Percentiles rank a stretch among this genome's conserved stretches.
phyloP scores from a whole-genome alignment of 2,329 filamentous ascomycete genomes.

The Aureobasidium lini region DNA sequence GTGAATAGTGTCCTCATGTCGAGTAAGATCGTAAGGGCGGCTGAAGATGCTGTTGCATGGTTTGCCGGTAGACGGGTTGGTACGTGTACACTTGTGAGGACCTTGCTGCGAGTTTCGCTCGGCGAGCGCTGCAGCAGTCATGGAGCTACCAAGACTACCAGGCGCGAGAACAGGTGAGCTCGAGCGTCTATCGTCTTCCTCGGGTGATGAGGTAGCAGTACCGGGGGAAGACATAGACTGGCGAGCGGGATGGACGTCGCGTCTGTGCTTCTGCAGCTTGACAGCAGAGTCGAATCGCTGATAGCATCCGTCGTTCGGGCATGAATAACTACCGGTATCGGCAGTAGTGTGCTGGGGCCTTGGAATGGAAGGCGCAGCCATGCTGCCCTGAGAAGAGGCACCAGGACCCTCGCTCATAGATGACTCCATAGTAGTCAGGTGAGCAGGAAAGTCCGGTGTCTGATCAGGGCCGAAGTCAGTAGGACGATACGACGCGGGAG shows the following conservation, averaged over 20 bases:
- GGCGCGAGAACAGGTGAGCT: slow-evolving; percentile 22
- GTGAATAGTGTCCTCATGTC: slow-evolving; percentile 97
- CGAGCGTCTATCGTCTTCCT: slow-evolving; percentile 18
- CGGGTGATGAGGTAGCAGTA: slow-evolving; percentile 31
- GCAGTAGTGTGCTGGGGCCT: slow-evolving; percentile 60
- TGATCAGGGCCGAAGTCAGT: slow-evolving; percentile 17
- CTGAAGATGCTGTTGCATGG: slow-evolving; percentile 93
- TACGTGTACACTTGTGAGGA: slow-evolving; percentile 84
- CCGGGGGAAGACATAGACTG: slow-evolving; percentile 26
- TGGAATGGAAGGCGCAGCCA: slow-evolving; percentile 24
- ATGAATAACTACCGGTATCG: slow-evolving; percentile 86
- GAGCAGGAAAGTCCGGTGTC: slow-evolving; percentile 50
- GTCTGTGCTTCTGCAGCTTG: slow-evolving; percentile 89
- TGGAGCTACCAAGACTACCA: slow-evolving; percentile 28
- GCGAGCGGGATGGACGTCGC: slow-evolving; percentile 77
- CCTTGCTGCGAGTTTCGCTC: slow-evolving; percentile 79
- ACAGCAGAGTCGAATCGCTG: slow-evolving; percentile 81
- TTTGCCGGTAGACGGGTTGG: slow-evolving; percentile 92
- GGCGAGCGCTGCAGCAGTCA: slow-evolving; percentile 49
- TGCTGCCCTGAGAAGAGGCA: slow-evolving; percentile 35
- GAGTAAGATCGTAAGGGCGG: slow-evolving; percentile 87
- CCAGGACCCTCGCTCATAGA: slow-evolving; percentile 48
- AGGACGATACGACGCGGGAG: slow-evolving; percentile 28
- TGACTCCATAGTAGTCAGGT: slow-evolving; percentile 55
- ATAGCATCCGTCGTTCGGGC: slow-evolving; percentile 87